Base-by-base conservation (phyloP, 495 filamentous ascomycete species). In the Penicillium arizonense region DNA sequence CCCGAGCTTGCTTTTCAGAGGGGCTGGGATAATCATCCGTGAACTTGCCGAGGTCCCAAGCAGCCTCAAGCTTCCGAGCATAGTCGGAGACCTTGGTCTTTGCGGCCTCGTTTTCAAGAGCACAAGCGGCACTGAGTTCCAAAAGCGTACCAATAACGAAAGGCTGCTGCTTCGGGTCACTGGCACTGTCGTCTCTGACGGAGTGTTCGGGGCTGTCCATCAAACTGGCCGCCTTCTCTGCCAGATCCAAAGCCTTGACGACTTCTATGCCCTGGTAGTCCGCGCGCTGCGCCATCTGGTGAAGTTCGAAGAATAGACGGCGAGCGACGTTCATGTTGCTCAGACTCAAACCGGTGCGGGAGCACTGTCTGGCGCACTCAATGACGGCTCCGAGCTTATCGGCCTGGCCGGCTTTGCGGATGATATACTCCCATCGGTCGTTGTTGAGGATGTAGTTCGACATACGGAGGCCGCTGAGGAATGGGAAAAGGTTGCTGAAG, bases 391-490 rank as follows among this genome's bases (percentile, higher is more conserved):
- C 67, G 39, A 82, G 56, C 16, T 64, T 65, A 49, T 74, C 76
- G 24, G 69, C 61, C 8, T 46, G 2, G 28, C 64, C 70, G 5
- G 75, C 71, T 26, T 57, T 58, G 13, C 78, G 73, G 14, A 80
- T 55, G 14, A 83, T 49, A 58, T 72, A 73, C 53, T 63, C 44
- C 60, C 66, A 70, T 11, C 72, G 54, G 9, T 47, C 10, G 0
- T 34, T 18, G 1, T 44, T 49, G 24, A 84, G 33, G 10, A 35
- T 46, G 12, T 74, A 69, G 18, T 71, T 51, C 3, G 82, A 67
- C 48, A 73, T 69, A 28, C 56, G 51, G n/a, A 86, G 56, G 12
- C 85, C 88, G 20, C 76, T 70, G 36, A 91, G 63, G 18, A 90
- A 66, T 3, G 73, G 74, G 2, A 73, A 65, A 33, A 90, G 65